Conservation (phyloP, 371 early-diverging fungal genomes). For the Mucor velutinosus region DNA sequence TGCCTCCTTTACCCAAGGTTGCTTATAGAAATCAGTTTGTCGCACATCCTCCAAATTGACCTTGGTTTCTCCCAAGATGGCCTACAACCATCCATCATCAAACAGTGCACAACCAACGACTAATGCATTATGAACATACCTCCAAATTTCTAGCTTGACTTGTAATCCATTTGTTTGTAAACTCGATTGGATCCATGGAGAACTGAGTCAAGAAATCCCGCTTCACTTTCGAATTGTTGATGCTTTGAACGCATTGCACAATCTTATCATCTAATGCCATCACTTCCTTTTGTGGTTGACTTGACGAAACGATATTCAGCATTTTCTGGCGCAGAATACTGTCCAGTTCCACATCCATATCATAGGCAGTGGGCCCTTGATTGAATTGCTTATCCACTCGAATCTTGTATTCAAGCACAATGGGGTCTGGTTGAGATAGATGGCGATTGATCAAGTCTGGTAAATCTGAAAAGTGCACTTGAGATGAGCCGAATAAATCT, state of each 20-base stretch:
- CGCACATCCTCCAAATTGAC: conserved; percentile 86
- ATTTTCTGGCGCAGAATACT: conserved; percentile 68
- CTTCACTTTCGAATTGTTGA: conserved; percentile 85
- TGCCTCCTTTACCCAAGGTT: conserved; percentile 89
- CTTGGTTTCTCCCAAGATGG: conserved; percentile 82
- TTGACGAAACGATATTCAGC: conserved; percentile 45
- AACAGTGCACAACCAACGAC: too few species aligned
- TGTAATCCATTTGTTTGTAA: conserved; percentile 90
- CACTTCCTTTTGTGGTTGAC: conserved; percentile 57
- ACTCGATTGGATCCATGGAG: conserved; percentile 81
- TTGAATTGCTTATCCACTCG: conserved; percentile 71
- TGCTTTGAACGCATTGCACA: conserved; percentile 72
- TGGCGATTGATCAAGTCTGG: conserved; percentile 79
- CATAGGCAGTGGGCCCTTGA: conserved; percentile 73
- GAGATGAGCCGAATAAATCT: conserved; percentile 31
- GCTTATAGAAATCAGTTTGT: conserved; percentile 80
- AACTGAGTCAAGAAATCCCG: conserved; percentile 92
- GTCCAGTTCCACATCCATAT: conserved; percentile 90
- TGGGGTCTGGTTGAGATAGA: conserved; percentile 83
- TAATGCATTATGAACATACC: conserved; percentile 29
- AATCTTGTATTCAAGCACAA: conserved; percentile 84
- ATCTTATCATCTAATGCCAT: conserved; percentile 66
- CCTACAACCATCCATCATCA: conserved; percentile 8
- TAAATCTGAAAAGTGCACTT: conserved; percentile 75
- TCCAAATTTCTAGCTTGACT: conserved; percentile 91